A percentile compares a stretch with the other conserved stretches of the same genome.
Evolutionary conservation across 2,329 filamentous ascomycete species (phyloP).

Genomic region (Nigrospora osmanthi): DNA sequence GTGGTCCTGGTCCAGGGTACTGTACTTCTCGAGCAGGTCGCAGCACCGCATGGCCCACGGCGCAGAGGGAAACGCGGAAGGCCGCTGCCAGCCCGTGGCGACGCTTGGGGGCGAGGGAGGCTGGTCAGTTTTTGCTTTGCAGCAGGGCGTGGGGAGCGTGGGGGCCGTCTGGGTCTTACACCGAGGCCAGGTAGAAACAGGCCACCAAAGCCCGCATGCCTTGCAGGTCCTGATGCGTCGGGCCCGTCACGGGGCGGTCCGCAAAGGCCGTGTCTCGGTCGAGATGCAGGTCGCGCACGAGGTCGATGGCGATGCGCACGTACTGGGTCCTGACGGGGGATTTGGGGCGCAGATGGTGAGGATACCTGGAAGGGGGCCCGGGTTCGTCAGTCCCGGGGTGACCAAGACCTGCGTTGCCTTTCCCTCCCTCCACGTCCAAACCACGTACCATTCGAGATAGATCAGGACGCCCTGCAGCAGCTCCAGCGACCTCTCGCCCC

Average conservation of each 20-base stretch:
- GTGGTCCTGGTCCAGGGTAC: slow-evolving; percentile 28
- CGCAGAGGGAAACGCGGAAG: slow-evolving; percentile 23
- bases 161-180: slow-evolving; percentile 22
- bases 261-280: slow-evolving; percentile 25
- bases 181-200: slow-evolving; percentile 33
- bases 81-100: too few species aligned
- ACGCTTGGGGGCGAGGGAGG: too few species aligned
- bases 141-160: background rate
- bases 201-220: slow-evolving; percentile 37
- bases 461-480: slow-evolving; percentile 48
- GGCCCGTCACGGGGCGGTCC: background rate
- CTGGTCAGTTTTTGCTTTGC: background rate
- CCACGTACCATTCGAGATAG: slow-evolving; percentile 46
- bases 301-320: slow-evolving; percentile 41
- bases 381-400: background rate
- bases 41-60: slow-evolving; percentile 36
- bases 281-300: slow-evolving; percentile 41
- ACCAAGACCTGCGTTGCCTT: background rate
- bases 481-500: slow-evolving; percentile 49
- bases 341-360: slow-evolving; percentile 44
- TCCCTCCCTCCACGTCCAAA: background rate
- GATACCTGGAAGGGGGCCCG: slow-evolving; percentile 35
- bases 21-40: slow-evolving; percentile 30
- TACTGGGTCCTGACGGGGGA: slow-evolving; percentile 26
- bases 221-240: slow-evolving; percentile 24